Evolutionary conservation across 1,284 basidiomycete species (phyloP), one percentile per base, ranked within the genome.

Genomic region (Abortiporus biennis): DNA sequence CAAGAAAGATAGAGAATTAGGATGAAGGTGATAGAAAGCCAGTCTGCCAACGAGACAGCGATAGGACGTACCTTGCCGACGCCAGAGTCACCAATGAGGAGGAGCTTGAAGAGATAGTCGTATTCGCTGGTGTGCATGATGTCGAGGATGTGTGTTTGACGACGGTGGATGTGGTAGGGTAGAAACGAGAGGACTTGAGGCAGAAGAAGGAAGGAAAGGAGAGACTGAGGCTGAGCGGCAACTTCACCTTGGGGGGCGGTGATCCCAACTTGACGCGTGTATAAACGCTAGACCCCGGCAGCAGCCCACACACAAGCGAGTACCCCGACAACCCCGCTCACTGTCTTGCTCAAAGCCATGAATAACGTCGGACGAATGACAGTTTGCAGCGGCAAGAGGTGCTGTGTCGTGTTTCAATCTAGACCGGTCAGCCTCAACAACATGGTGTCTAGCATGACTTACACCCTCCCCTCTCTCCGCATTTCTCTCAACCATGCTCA

Each of bases 61-160:
- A 32, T 20, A 31, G 42, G 44, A 68, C 71, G 48, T 47, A 87
- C 86, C 81, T 94, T 94, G 63, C 95, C 95, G 55, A 98, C 95
- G 71, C 96, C 95, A 54, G 95, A 98, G 75, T 90, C 85, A 46
- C 85, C 87, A 52, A 90, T 89, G 66, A 89, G 83, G 61, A 90
- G 81, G 53, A 97, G 90, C 77, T 95, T 95, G 81, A 96, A 96
- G 63, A 96, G 90, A 61, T 91, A 94, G 72, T 96, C 92, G 81
- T 95, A 95, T 70, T 92, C 92, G 68, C 85, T 85, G 60, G 89
- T 87, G 63, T 89, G 86, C 86, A 89, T 89, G 53, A 55, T 72
- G 54, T 30, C 38, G 50, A 43, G 44, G 45, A 38, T 46, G 42
- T 45, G 50, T 47, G 52, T 38, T 36, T 40, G 47, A 48, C 42